Evolutionary conservation across 73 alveolate genomes (phyloP).

Genomic region (Uronychia binucleata): DNA sequence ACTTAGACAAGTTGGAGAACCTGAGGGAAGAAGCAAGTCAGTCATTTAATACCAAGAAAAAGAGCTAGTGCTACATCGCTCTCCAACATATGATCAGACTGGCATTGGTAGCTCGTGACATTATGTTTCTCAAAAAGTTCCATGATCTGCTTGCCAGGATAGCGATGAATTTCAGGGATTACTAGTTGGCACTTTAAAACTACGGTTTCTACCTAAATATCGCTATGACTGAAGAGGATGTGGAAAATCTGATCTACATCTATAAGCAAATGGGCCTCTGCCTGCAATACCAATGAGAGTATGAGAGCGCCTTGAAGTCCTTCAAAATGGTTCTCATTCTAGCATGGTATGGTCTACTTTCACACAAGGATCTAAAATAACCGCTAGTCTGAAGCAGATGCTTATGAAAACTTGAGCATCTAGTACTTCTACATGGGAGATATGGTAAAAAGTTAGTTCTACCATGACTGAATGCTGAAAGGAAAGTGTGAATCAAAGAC

Average conservation of each 20-base stretch:
- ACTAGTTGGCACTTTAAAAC: background rate
- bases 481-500: conserved; percentile 37
- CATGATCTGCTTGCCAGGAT: background rate
- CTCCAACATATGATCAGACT: background rate
- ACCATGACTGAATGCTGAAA: conserved; percentile 42
- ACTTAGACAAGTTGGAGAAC: background rate
- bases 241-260: background rate
- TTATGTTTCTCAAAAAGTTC: background rate
- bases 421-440: conserved; percentile 49
- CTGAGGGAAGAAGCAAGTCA: background rate
- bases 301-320: background rate
- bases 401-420: conserved; percentile 36
- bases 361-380: background rate
- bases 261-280: background rate
- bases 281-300: background rate
- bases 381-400: conserved; percentile 13
- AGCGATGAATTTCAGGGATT: background rate
- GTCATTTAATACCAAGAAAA: background rate
- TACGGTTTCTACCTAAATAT: background rate
- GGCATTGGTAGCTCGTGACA: background rate
- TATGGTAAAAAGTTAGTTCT: conserved; percentile 22
- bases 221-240: background rate
- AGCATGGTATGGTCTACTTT: background rate
- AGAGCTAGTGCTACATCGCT: background rate
- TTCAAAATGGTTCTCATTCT: background rate